Evolutionary conservation across 1,284 basidiomycete genomes (phyloP), one percentile per base, ranked within the genome.

Genomic region (Ceratorhiza oryzae-sativae): DNA sequence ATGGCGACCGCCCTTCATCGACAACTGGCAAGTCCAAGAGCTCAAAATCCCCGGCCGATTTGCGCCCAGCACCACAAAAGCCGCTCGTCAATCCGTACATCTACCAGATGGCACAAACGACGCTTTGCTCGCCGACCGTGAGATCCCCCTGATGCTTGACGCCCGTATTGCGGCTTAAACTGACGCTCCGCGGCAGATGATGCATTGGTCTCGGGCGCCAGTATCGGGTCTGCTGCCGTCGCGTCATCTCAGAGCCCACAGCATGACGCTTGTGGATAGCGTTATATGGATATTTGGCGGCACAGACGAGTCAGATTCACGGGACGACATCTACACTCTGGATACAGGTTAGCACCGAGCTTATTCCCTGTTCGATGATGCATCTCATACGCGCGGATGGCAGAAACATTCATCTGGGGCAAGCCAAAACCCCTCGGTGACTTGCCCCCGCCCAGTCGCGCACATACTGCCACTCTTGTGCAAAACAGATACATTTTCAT

Each of bases 341-440:
- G 93, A 97, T 79, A 92, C 88, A 1, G 91, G 91, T 91, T 72
- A 75, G 87, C 1, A 27, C 49, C 45, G 58, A 20, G 63, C 71
- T 60, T 34, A 45, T 18, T 18, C 4, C 9, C 4, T 45, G 34
- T 62, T 23, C 15, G 49, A 23, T 55, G 32, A 18, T 72, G 49
- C n/a, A 23, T 61, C 65, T 27, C 13, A 46, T 41, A 32, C 41
- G 56, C 32, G 39, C 73, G n/a, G n/a, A n/a, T n/a, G 72, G 34
- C 73, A 93, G 94, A 96, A 80, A 94, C 93, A 41, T 91, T 95
- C 87, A 89, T 93, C 79, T 97, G 95, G 95, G 87, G 88, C 0
- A 87, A 88, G 72, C 88, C 92, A 0, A 88, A 91, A 30, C 89
- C 88, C 36, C 78, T 84, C 1, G 94, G 94, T 18, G 90, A 92